These are phyloP conservation scores for Escovopsis sp. DNA, from an alignment of 2,329 filamentous ascomycete species.

Conservation along the genomic window DNA sequence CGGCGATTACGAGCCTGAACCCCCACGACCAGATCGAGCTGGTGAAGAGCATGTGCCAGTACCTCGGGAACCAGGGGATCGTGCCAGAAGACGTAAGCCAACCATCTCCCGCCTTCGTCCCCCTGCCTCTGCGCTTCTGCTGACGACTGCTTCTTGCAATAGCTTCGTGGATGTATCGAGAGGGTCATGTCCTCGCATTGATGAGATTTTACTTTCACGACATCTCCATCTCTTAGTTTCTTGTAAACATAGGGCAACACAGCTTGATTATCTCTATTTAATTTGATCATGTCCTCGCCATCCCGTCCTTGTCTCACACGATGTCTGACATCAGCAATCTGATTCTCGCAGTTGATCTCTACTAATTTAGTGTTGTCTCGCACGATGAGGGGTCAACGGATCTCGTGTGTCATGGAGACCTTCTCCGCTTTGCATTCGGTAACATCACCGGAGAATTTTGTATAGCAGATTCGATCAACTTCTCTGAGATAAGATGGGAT, in stretches of 20 bases:
- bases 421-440: no score
- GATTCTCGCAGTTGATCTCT: neutral
- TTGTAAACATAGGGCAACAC: neutral
- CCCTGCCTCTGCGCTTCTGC: neutral
- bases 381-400: no score
- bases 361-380: no score
- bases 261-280: neutral
- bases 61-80: conserved; percentile 49
- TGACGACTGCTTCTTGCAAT: no score
- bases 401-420: no score
- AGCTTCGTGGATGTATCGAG: conserved; percentile 15
- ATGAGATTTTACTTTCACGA: conserved; percentile 1
- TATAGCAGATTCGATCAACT: no score
- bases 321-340: neutral
- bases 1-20: conserved; percentile 76
- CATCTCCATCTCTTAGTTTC: neutral
- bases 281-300: neutral
- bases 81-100: conserved; percentile 18
- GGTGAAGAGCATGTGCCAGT: conserved; percentile 47
- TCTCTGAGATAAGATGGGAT: no score
- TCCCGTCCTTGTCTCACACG: neutral
- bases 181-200: conserved; percentile 7
- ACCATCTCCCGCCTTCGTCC: neutral
- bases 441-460: no score
- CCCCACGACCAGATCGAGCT: conserved; percentile 82